Evolutionary conservation across 192 early-diverging fungal genomes (phyloP).

Genomic region (Backusella australiensis): DNA sequence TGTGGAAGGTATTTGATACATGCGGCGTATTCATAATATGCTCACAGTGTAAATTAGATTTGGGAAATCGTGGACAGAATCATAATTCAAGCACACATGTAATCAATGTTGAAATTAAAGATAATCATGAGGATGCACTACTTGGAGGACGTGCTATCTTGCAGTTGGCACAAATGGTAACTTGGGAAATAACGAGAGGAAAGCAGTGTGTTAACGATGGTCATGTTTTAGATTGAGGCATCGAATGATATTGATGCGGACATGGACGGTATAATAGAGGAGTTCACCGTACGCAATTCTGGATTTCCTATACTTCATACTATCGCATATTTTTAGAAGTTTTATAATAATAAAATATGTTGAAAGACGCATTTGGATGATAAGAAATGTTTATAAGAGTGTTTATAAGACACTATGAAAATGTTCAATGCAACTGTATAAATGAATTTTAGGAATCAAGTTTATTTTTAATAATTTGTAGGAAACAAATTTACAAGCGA

Average conservation of each 20-base stretch:
- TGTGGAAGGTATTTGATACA: conserved; percentile 66
- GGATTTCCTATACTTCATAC: conserved; percentile 60
- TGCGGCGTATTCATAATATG: too few relatives aligned
- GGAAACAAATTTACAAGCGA: conserved; percentile 46
- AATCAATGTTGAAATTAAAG: conserved; percentile 95
- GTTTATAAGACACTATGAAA: too few relatives aligned
- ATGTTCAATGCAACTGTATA: too few relatives aligned
- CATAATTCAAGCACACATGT: conserved; percentile 81
- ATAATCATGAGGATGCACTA: conserved; percentile 87
- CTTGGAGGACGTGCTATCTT: conserved; percentile 84
- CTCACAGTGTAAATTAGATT: conserved; percentile 50
- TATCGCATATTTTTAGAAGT: conserved; percentile 56
- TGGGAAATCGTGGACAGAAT: conserved; percentile 64
- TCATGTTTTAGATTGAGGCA: conserved; percentile 51
- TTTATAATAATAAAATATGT: neutral
- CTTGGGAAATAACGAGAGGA: neutral
- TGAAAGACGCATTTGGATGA: neutral
- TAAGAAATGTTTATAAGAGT: neutral
- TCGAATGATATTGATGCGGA: conserved; percentile 79
- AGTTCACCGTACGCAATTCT: conserved; percentile 58
- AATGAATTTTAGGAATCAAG: neutral
- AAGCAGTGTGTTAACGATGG: neutral
- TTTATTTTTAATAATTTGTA: conserved; percentile 34
- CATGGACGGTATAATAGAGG: conserved; percentile 77
- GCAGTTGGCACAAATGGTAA: conserved; percentile 72